These are phyloP conservation scores for Phytophthora constricta DNA, from an alignment of 352 stramenopile species.

Conservation along the genomic window DNA sequence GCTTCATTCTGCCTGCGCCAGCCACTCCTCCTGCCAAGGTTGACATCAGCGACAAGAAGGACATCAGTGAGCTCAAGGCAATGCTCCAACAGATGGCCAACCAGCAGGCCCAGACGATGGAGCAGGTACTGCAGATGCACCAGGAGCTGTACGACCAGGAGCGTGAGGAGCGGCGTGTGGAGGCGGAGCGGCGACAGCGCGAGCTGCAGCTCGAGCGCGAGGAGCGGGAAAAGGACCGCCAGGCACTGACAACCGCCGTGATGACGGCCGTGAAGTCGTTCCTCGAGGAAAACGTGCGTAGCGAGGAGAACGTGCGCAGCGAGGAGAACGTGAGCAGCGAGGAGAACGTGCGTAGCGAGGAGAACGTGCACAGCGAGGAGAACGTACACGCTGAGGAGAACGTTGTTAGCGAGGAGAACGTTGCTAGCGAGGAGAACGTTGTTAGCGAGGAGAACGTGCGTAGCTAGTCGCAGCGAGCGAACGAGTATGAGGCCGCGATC, in stretches of 20 bases:
- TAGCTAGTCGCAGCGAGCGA: background rate
- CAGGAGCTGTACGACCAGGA: slow-evolving; percentile 9
- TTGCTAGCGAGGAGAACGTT: too few relatives aligned
- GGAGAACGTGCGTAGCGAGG: background rate
- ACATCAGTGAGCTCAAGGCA: slow-evolving; percentile 31
- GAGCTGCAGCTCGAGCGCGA: slow-evolving; percentile 31
- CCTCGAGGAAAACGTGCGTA: slow-evolving; percentile 26
- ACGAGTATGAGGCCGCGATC: too few relatives aligned
- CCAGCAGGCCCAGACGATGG: slow-evolving; percentile 30
- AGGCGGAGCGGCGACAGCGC: slow-evolving; percentile 34
- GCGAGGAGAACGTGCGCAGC: slow-evolving; percentile 2
- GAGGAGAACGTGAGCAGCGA: background rate
- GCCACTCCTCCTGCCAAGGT: background rate
- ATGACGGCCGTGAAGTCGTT: slow-evolving; percentile 37
- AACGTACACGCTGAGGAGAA: too few relatives aligned
- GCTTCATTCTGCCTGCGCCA: slow-evolving; percentile 19
- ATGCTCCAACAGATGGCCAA: slow-evolving; percentile 40
- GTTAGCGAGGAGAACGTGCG: slow-evolving; percentile 25
- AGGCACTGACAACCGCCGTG: slow-evolving; percentile 30
- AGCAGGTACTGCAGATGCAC: slow-evolving; percentile 37
- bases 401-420: too few relatives aligned
- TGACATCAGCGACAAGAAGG: slow-evolving; percentile 10
- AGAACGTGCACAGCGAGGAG: background rate
- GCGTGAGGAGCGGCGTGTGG: slow-evolving; percentile 37
- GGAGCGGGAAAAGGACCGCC: slow-evolving; percentile 43